Evolutionary conservation across 768 basidiomycete species (phyloP).

Genomic region (Kwoniella shandongensis): DNA sequence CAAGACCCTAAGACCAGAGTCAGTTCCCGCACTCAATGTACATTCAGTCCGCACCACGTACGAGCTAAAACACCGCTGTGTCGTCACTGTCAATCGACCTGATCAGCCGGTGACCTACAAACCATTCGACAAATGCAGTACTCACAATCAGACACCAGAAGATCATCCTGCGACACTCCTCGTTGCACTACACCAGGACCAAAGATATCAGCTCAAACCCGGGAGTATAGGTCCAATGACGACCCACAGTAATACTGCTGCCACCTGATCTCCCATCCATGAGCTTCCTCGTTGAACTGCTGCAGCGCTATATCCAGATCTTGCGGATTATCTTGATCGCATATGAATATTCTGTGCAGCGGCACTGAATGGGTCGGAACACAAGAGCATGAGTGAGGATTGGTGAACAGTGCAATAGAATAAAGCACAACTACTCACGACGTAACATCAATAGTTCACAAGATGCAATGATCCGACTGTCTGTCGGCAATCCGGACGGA

Average conservation of each 20-base stretch:
- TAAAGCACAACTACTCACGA: no score
- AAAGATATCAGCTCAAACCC: neutral
- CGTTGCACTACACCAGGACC: neutral
- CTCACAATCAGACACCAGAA: conserved; percentile 22
- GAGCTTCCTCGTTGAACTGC: conserved; percentile 15
- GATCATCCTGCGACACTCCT: conserved; percentile 7
- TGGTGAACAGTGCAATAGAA: neutral
- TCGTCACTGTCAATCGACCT: conserved; percentile 2
- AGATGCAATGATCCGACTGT: conserved; percentile 21
- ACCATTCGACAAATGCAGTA: neutral
- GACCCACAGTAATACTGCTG: conserved; percentile 12
- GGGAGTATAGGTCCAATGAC: no score
- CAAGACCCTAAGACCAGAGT: conserved; percentile 5
- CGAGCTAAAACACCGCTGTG: conserved; percentile 15
- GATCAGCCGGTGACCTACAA: neutral
- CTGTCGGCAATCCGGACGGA: conserved; percentile 9
- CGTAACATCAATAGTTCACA: conserved; percentile 13
- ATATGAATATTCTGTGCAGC: conserved; percentile 3
- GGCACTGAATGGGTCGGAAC: conserved; percentile 8
- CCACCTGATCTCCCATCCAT: conserved; percentile 18
- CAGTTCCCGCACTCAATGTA: neutral
- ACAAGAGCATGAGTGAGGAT: neutral
- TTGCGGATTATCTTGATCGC: neutral
- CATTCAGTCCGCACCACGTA: no score
- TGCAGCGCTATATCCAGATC: conserved; percentile 12